Base-by-base conservation (phyloP, 345 rosid genomes). In the Noccaea bulbosa region DNA sequence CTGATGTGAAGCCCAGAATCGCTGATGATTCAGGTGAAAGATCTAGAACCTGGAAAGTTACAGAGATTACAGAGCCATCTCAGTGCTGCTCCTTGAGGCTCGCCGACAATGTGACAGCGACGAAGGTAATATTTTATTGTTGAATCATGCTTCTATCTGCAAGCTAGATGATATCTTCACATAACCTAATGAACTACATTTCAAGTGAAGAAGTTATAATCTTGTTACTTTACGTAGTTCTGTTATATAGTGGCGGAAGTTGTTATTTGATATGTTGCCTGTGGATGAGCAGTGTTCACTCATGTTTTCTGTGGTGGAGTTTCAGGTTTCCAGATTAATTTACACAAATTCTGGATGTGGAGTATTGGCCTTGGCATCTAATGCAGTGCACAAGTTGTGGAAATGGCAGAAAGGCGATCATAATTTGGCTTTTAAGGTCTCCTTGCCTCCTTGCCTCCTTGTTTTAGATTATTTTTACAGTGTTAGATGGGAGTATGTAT, bases 321-420 rank as follows among this genome's bases (percentile, higher is more conserved):
- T 46, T 48, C 88, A 92, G 96, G 86, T 89, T 56, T 76, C 88
- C 46, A 85, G 89, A 65, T 80, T 92, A 71, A 87, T 81, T 50
- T 92, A 89, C 71, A 86, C 94, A 75, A 89, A 89, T 77, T 83
- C 94, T 49, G 98, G 96, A 43, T 67, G 71, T 41, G 89, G 94
- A 43, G 79, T 89, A 56, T 80, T 89, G 80, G 98, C 92, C 41
- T 84, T 92, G 78, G 83, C 89, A 39, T 86, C 92, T 67, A 92
- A 89, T 81, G 98, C 96, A 11, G 88, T 85, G 14, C 96, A 89
- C 78, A 87, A 86, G 83, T 85, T 89, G 46, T 89, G 98, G 96
- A 87, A 92, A 75, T 92, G 98, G 98, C 87, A 76, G 67, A 75
- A 76, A 75, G 86, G 73, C 79, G 93, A 87, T 22, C 75, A 82